Base-by-base conservation (phyloP, 441 rosid species). In the Pelargonium australe region DNA sequence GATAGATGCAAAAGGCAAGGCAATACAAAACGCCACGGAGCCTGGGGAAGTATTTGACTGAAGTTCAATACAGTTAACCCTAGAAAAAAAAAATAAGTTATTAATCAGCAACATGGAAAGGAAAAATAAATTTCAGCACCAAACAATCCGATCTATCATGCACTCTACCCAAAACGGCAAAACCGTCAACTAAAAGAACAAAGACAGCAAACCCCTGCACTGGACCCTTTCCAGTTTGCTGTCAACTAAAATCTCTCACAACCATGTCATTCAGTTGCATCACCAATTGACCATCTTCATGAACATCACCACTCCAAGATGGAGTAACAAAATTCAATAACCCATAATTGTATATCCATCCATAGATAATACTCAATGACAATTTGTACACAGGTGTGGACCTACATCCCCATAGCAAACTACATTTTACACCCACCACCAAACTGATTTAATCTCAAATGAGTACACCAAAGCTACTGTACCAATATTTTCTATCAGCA, bases 111-210 rank as follows among this genome's bases (percentile, higher is more conserved):
- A 57, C 63, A 23, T 57, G 19, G 28, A 57, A 17, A 57, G 20
- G 9, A 8, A 57, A 17, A 57, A 17, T 8, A 57, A 55, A 57
- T 25, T 57, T 31, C 63, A 57, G 28, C 20, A 17, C 63, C 20
- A 57, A 57, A 57, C 31, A 19, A 57, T 57, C 63, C 63, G 0
- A 55, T 57, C 63, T 17, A 55, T 16, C 62, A 55, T 55, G 62
- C 17, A 17, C 62, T 55, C 14, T 51, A 28, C 40, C 6, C 40
- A 3, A 4, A 34, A 34, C 6, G 40, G 40, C 5, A 34, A 34
- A 34, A 34, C 5, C 0, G 40, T 34, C 40, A 34, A 34, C 20
- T 57, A 57, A 57, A 10, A 57, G 20, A 57, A 57, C 63, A 57
- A 34, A 34, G 40, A 34, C 6, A 34, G 40, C 40, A 34, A 34